Percentiles rank a stretch among this genome's conserved stretches.
These are phyloP conservation scores for Penicillium canariense DNA, from an alignment of 495 filamentous ascomycete genomes.

Conservation along the genomic window DNA sequence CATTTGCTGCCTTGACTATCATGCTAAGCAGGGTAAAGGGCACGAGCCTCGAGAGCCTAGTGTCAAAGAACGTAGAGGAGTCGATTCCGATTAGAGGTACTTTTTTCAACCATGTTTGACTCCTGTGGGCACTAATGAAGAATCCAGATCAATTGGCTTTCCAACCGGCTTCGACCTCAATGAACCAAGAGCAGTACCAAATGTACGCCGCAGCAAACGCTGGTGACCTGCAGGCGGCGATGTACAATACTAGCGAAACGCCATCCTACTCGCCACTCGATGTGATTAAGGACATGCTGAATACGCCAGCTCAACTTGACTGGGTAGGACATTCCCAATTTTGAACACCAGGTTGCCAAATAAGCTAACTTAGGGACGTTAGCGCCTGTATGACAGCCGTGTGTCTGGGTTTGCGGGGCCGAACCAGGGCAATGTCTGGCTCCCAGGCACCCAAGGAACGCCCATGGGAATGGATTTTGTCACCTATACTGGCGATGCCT, in stretches of 20 bases:
- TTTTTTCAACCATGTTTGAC: constrained; percentile 22
- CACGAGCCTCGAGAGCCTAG: constrained; percentile 12
- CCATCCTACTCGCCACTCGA: constrained; percentile 38
- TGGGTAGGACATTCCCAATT: constrained; percentile 57
- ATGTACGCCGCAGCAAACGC: not conserved
- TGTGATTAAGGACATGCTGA: constrained; percentile 55
- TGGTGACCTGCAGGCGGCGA: not conserved
- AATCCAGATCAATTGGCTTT: constrained; percentile 5
- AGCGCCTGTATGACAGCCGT: constrained; percentile 26
- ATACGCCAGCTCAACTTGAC: constrained; percentile 57
- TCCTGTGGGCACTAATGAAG: not conserved
- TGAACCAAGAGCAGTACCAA: constrained; percentile 12
- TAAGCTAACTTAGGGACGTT: constrained; percentile 4
- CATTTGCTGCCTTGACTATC: constrained; percentile 64
- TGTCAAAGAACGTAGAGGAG: constrained; percentile 23
- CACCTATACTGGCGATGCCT: not conserved
- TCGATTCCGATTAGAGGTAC: constrained; percentile 7
- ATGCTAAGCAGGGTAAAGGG: constrained; percentile 71
- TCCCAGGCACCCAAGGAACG: not conserved
- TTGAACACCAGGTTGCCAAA: no score
- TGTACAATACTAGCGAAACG: constrained; percentile 1
- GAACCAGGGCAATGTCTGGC: constrained; percentile 20
- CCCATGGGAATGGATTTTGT: constrained; percentile 5
- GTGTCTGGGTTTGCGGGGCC: constrained; percentile 16
- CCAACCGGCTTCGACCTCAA: not conserved